phyloP scores from a whole-genome alignment of 1,284 basidiomycete genomes.

The Bondarzewia mesenterica region DNA sequence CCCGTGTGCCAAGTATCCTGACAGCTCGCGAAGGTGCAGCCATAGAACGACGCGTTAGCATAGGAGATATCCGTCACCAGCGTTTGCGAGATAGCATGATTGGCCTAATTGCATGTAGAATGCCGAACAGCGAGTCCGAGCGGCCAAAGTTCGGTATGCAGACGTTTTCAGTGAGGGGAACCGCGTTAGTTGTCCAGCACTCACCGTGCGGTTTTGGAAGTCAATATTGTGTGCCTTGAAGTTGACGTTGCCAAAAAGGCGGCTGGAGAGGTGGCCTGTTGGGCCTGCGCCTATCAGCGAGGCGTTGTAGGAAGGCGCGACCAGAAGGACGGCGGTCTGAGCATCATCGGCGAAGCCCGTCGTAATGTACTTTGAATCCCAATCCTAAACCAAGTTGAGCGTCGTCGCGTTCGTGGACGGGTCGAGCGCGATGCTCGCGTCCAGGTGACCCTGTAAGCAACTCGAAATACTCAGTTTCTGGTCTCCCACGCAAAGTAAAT shows the following conservation, averaged over 20 bases:
- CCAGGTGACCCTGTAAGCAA: conserved; percentile 40
- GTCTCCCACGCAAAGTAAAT: not conserved
- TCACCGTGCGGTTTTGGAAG: conserved; percentile 57
- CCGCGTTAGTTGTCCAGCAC: conserved; percentile 15
- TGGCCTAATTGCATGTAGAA: conserved; percentile 28
- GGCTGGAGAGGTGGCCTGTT: conserved; percentile 46
- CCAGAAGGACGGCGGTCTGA: conserved; percentile 42
- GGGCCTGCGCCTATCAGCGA: conserved; percentile 49
- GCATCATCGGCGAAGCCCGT: conserved; percentile 40
- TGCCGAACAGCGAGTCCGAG: not conserved
- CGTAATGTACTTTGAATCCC: conserved; percentile 35
- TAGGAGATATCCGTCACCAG: conserved; percentile 52
- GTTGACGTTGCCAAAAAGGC: conserved; percentile 45
- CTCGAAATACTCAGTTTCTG: not conserved
- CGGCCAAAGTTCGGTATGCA: no score
- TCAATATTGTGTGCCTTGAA: conserved; percentile 64
- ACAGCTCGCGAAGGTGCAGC: conserved; percentile 52
- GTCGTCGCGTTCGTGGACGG: conserved; percentile 27
- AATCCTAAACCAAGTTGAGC: conserved; percentile 47
- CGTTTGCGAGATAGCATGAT: conserved; percentile 51
- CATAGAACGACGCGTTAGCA: conserved; percentile 62
- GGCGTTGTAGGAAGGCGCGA: conserved; percentile 40
- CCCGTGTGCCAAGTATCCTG: conserved; percentile 68
- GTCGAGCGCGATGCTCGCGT: conserved; percentile 24
- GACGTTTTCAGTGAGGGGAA: no score